These are phyloP conservation scores for Phlebiopsis gigantea DNA, from an alignment of 768 basidiomycete species.

Conservation along the genomic window DNA sequence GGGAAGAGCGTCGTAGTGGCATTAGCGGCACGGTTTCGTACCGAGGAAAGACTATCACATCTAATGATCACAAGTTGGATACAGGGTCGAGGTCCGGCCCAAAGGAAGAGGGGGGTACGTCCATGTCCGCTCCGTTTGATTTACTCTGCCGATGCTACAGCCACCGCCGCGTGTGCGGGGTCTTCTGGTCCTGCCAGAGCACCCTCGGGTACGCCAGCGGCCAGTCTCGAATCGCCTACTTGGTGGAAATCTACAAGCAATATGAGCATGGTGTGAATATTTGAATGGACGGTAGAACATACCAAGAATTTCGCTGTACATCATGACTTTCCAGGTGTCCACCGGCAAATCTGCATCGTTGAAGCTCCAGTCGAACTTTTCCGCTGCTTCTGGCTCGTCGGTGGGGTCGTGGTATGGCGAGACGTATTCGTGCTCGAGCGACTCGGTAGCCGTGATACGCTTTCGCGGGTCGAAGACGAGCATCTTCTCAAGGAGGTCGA, in stretches of 20 bases:
- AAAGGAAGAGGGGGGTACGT: not conserved
- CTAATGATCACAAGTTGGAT: conserved; percentile 1
- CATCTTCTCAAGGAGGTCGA: conserved; percentile 98
- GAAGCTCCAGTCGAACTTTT: conserved; percentile 99
- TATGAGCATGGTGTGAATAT: not conserved
- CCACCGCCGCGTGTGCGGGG: conserved; percentile 1
- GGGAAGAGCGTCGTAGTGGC: not conserved
- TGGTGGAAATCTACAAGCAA: conserved; percentile 68
- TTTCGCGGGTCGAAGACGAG: conserved; percentile 97
- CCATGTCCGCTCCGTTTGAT: not conserved
- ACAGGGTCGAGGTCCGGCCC: conserved; percentile 1
- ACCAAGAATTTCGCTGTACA: conserved; percentile 99
- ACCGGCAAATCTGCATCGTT: conserved; percentile 98
- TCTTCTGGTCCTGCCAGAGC: conserved; percentile 64
- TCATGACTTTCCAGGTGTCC: conserved; percentile 99
- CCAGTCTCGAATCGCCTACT: conserved; percentile 49
- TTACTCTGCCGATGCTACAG: not conserved
- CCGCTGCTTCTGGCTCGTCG: conserved; percentile 90
- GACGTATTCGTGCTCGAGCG: conserved; percentile 90
- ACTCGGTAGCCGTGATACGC: conserved; percentile 90
- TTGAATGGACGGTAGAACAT: conserved; percentile 22
- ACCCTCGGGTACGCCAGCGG: conserved; percentile 46
- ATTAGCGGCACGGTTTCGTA: conserved; percentile 2
- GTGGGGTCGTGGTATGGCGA: conserved; percentile 97
- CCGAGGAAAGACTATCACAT: not conserved